phyloP scores from a whole-genome alignment of 257 asterid genomes.

The Solanum virginianum region DNA sequence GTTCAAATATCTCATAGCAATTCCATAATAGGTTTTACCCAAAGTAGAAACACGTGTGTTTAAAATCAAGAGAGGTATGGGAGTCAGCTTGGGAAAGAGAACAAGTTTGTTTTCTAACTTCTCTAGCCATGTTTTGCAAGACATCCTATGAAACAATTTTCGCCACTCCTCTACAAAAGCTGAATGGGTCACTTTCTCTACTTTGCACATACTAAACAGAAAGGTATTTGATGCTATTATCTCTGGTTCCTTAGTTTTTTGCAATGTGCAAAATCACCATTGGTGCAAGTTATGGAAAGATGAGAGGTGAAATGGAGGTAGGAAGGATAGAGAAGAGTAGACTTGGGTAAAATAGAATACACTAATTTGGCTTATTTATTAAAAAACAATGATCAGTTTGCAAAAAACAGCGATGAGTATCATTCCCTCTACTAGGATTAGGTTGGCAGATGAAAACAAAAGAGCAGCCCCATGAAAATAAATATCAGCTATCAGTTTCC shows the following conservation, averaged over 20 bases:
- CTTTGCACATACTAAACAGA: not conserved
- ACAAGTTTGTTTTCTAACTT: not conserved
- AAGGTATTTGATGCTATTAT: not conserved
- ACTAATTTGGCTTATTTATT: not conserved
- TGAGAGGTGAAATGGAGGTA: not conserved
- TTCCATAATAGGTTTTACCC: not conserved
- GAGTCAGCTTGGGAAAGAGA: not conserved
- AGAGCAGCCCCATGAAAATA: not conserved
- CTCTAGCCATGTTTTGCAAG: not conserved
- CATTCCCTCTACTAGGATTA: not conserved
- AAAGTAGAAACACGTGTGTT: not conserved
- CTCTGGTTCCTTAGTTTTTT: not conserved
- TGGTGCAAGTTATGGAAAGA: not conserved
- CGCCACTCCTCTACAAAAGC: not conserved
- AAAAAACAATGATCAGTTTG: not conserved
- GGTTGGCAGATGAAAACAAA: not conserved
- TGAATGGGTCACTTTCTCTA: not conserved
- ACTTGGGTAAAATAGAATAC: not conserved
- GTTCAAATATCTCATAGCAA: not conserved
- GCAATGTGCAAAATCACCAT: not conserved
- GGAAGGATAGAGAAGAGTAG: not conserved
- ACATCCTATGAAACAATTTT: not conserved
- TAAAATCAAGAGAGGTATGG: not conserved
- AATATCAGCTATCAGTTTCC: not conserved
- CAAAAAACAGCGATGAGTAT: not conserved